Evolutionary conservation across 2,329 filamentous ascomycete genomes (phyloP).

Genomic region (Fusarium denticulatum): DNA sequence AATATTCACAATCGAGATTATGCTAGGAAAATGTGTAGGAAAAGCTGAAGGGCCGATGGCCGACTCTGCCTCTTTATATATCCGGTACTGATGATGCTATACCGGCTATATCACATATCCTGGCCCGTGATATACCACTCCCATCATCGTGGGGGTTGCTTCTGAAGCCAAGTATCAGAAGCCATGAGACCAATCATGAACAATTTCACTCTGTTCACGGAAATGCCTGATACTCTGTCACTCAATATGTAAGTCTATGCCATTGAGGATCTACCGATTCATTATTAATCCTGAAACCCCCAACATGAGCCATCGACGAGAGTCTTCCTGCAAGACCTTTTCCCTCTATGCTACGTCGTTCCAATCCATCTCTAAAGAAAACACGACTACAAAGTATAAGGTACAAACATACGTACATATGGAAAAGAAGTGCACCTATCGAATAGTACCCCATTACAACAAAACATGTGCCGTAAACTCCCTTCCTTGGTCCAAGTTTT

Average conservation of each 20-base stretch:
- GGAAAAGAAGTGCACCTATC: constrained; percentile 32
- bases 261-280: constrained; percentile 25
- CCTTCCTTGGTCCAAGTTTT: constrained; percentile 16
- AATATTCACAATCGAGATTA: not conserved
- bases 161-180: not conserved
- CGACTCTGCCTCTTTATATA: constrained; percentile 1
- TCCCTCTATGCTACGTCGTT: constrained; percentile 20
- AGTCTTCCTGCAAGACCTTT: not conserved
- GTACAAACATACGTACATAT: constrained; percentile 33
- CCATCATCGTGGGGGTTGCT: constrained; percentile 5
- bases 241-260: not conserved
- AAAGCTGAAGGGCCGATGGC: not conserved
- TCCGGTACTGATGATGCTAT: not conserved
- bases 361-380: constrained; percentile 23
- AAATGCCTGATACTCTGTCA: not conserved
- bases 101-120: not conserved
- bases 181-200: not conserved
- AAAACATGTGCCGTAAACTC: constrained; percentile 36
- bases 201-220: not conserved
- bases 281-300: constrained; percentile 36
- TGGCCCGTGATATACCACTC: not conserved
- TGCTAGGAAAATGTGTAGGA: not conserved
- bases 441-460: constrained; percentile 39
- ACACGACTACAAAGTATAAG: constrained; percentile 31
- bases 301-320: constrained; percentile 12